Percentiles rank a stretch among this genome's conserved stretches.
Conservation (phyloP, 83 land plant genomes). For the Larix sibirica region DNA sequence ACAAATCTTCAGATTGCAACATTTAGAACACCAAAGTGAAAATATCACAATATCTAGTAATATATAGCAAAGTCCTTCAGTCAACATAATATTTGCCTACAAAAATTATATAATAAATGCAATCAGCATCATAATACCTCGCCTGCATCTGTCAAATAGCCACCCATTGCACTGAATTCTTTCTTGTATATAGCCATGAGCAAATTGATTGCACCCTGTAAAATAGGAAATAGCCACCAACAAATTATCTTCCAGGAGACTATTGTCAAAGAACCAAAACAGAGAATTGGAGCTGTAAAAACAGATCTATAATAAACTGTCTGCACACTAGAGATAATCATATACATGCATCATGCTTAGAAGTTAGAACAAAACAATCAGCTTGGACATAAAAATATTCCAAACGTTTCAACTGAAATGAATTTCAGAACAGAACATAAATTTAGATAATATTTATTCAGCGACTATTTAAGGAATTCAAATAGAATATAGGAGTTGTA, state of each 20-base stretch:
- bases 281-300: background rate
- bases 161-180: slow-evolving; percentile 46
- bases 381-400: background rate
- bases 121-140: slow-evolving; percentile 8
- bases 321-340: background rate
- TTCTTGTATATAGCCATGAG: slow-evolving; percentile 49
- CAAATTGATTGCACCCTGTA: slow-evolving; percentile 49
- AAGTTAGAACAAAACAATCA: background rate
- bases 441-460: background rate
- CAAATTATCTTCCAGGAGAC: too few relatives aligned
- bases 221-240: background rate
- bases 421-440: background rate
- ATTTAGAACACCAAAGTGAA: background rate
- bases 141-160: slow-evolving; percentile 43
- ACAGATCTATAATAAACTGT: background rate
- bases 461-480: background rate
- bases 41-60: too few relatives aligned
- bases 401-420: background rate
- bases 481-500: background rate
- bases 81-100: background rate
- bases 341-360: background rate
- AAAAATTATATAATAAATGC: background rate
- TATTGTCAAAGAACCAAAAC: background rate
- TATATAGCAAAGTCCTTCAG: too few relatives aligned
- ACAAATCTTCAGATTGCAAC: background rate